Base-by-base conservation (phyloP, 371 early-diverging fungal genomes). In the Rhizomucor pusillus region DNA sequence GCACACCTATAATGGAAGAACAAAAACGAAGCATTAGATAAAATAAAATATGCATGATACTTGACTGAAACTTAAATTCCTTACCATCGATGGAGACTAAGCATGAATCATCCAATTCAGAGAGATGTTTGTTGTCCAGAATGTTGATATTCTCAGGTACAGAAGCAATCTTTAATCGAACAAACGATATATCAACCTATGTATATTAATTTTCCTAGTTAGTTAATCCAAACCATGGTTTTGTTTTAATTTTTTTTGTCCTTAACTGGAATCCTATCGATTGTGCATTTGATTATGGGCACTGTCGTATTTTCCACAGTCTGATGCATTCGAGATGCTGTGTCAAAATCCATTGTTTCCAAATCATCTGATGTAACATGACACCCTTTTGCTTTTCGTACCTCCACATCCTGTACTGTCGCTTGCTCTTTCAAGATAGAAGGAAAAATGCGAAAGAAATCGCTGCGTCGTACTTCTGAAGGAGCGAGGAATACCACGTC, bases 141-240 rank as follows among this genome's bases (percentile, higher is more conserved):
- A 72, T 19, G 40, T 72, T 45, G 13, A 72, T 50, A 13, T 56
- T 47, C 2, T 48, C 43, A 0, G 59, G 44, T 10, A 69, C 39
- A 0, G 45, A 54, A 1, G 20, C 13, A 10, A 43, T 19, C n/a
- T 43, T 56, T 7, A 75, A 19, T 13, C 70, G 62, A 25, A 66
- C 68, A 62, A 75, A 75, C 1, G 70, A 67, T 7, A 75, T 72
- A 46, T 75, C 76, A 24, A 69, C 56, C 65, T 70, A 22, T 12
- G 19, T 13, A n/a, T n/a, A 34, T n/a, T n/a, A n/a, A n/a, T n/a
- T n/a, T n/a, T n/a, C n/a, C n/a, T n/a, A n/a, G n/a, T n/a, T n/a
- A n/a, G n/a, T n/a, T n/a, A n/a, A n/a, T n/a, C n/a, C n/a, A n/a
- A n/a, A n/a, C n/a, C n/a, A n/a, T n/a, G n/a, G n/a, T n/a, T n/a